Evolutionary conservation across 257 asterid species (phyloP).

Genomic region (Schizonepeta tenuifolia): DNA sequence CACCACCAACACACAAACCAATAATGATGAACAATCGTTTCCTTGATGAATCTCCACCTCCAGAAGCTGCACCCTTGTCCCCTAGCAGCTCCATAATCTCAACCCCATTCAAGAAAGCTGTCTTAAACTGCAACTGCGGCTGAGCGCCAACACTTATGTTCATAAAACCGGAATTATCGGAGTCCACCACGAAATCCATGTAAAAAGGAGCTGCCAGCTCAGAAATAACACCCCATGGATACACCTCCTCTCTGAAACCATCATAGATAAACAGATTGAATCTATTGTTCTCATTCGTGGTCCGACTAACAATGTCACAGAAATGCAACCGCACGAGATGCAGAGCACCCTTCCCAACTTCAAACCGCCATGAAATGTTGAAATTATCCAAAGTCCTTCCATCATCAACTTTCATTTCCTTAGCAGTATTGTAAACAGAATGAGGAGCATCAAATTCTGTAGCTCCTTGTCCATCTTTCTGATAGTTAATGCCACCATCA

Average conservation of each 20-base stretch:
- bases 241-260: background rate
- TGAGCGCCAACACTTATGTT: slow-evolving; percentile 45
- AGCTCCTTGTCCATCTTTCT: background rate
- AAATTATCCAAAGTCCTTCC: background rate
- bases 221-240: background rate
- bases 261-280: slow-evolving; percentile 43
- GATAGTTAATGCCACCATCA: background rate
- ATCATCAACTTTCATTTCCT: slow-evolving; percentile 29
- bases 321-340: slow-evolving; percentile 61
- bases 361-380: slow-evolving; percentile 55
- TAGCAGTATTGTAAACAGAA: slow-evolving; percentile 54
- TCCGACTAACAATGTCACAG: slow-evolving; percentile 46
- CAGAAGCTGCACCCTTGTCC: background rate
- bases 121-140: background rate
- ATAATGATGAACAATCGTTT: slow-evolving; percentile 22
- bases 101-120: slow-evolving; percentile 57
- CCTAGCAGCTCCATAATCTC: slow-evolving; percentile 63
- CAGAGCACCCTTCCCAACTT: slow-evolving; percentile 29
- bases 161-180: slow-evolving; percentile 56
- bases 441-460: slow-evolving; percentile 50
- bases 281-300: background rate
- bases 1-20: slow-evolving; percentile 47
- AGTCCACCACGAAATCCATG: slow-evolving; percentile 41
- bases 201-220: slow-evolving; percentile 44
- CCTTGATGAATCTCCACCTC: background rate